A percentile compares a stretch with the other conserved stretches of the same genome.
Evolutionary conservation across 78 protist genomes (phyloP).

Genomic region (Dictyostelium intermedium): DNA sequence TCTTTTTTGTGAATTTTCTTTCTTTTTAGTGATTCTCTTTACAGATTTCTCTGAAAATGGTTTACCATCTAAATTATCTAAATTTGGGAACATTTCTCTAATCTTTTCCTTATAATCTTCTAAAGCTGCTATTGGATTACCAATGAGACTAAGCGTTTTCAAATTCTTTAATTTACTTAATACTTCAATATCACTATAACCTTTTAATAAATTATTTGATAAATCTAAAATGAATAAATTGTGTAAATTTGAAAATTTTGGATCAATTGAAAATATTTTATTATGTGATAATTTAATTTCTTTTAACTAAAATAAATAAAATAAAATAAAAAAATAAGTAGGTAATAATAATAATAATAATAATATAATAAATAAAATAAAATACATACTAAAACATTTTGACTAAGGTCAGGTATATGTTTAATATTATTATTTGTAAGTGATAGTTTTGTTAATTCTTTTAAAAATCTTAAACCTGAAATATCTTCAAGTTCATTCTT

Average conservation of each 20-base stretch:
- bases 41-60: constrained; percentile 43
- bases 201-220: constrained; percentile 23
- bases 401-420: constrained; percentile 20
- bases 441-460: constrained; percentile 45
- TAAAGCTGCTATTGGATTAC: constrained; percentile 3
- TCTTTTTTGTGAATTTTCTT: constrained; percentile 10
- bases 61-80: constrained; percentile 38
- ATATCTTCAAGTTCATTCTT: constrained; percentile 30
- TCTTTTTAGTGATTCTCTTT: constrained; percentile 5
- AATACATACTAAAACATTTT: constrained; percentile 12
- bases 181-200: constrained; percentile 39
- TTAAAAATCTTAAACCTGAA: constrained; percentile 1
- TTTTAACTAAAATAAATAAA: constrained; percentile 6
- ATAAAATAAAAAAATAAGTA: too few species aligned
- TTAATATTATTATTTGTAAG: constrained; percentile 29
- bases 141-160: constrained; percentile 29
- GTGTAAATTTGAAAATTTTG: not conserved
- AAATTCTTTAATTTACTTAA: constrained; percentile 22
- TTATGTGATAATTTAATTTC: constrained; percentile 55
- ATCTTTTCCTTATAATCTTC: constrained; percentile 12
- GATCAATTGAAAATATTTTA: constrained; percentile 32
- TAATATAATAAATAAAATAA: not conserved
- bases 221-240: constrained; percentile 37
- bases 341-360: not conserved
- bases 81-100: constrained; percentile 25